A percentile compares a stretch with the other conserved stretches of the same genome.
Evolutionary conservation across 2,329 filamentous ascomycete species (phyloP).

Genomic region (Achaetomium macrosporum): DNA sequence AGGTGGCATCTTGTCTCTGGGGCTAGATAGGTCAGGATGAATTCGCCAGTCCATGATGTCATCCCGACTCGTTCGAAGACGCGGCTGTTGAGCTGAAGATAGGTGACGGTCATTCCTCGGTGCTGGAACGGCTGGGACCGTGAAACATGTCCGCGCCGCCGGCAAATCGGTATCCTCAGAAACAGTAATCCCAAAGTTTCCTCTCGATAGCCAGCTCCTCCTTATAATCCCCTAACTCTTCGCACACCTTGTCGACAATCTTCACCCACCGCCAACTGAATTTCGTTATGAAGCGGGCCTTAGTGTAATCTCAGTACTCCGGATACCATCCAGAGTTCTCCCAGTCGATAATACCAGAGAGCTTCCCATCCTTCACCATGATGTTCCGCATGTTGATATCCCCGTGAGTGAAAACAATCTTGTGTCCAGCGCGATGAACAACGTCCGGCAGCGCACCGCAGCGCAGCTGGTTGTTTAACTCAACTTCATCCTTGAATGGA

Average conservation of each 20-base stretch:
- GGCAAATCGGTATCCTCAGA: background rate
- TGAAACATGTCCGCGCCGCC: too few relatives aligned
- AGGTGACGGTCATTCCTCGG: too few relatives aligned
- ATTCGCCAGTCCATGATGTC: too few relatives aligned
- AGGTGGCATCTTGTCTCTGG: too few relatives aligned
- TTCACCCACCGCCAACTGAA: background rate
- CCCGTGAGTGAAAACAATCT: slow-evolving; percentile 1
- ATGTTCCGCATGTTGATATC: slow-evolving; percentile 3
- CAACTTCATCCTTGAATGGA: background rate
- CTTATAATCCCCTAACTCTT: background rate
- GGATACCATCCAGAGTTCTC: background rate
- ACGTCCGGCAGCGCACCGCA: background rate
- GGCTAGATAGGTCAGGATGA: too few relatives aligned
- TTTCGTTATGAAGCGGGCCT: background rate
- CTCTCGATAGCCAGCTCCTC: background rate
- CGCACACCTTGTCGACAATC: background rate
- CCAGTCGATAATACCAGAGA: background rate
- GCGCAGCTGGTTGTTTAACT: background rate
- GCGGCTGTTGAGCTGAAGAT: too few relatives aligned
- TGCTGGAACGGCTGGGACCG: too few relatives aligned
- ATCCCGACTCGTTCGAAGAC: too few relatives aligned
- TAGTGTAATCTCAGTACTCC: background rate
- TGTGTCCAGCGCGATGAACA: background rate
- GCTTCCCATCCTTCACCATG: background rate
- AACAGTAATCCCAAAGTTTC: background rate